A percentile compares a stretch with the other conserved stretches of the same genome.
phyloP scores from a whole-genome alignment of 2,329 filamentous ascomycete genomes.

The Calonectria hongkongensis region DNA sequence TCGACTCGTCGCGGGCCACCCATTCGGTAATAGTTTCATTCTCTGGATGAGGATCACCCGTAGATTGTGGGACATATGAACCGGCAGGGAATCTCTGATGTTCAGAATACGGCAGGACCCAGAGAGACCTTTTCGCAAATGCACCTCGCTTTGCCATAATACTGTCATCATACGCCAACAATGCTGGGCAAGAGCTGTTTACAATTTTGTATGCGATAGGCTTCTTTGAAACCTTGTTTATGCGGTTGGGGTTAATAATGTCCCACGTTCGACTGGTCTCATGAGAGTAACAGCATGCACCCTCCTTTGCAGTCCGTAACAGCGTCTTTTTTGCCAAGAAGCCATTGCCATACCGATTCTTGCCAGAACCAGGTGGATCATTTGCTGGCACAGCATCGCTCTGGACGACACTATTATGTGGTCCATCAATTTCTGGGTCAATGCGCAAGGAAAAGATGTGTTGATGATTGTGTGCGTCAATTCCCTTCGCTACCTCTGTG shows the following conservation, averaged over 20 bases:
- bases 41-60: neutral
- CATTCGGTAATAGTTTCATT: conserved; percentile 17
- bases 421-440: conserved; percentile 76
- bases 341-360: neutral
- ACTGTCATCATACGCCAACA: conserved; percentile 3
- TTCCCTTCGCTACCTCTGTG: conserved; percentile 78
- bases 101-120: conserved; percentile 9
- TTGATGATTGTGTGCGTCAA: conserved; percentile 82
- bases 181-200: conserved; percentile 1
- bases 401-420: neutral
- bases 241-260: conserved; percentile 2
- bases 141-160: conserved; percentile 1
- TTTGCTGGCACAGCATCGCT: conserved; percentile 6
- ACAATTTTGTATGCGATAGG: conserved; percentile 13
- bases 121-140: conserved; percentile 11
- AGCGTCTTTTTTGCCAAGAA: conserved; percentile 17
- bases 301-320: conserved; percentile 8
- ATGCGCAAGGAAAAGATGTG: conserved; percentile 81
- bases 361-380: neutral
- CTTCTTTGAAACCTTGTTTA: conserved; percentile 5
- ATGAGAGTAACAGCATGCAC: neutral
- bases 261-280: conserved; percentile 21
- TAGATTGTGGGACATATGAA: conserved; percentile 3
- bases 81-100: conserved; percentile 8
- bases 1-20: neutral